Conservation (phyloP, 345 rosid species). For the Camelina laxa region DNA sequence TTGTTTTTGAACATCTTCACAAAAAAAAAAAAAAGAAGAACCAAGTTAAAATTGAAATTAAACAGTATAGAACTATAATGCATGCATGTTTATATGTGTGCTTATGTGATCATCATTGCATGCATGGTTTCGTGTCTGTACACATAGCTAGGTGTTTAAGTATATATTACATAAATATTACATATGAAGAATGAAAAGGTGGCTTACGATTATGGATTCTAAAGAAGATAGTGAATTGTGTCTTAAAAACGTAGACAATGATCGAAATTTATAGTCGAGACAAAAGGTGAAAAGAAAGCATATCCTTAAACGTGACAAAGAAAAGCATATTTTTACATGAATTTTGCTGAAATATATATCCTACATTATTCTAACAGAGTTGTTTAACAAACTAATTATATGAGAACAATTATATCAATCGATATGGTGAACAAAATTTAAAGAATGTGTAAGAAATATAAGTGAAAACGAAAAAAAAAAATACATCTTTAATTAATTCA, state of each 20-base stretch:
- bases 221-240: constrained; percentile 31
- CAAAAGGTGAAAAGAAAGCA: constrained; percentile 26
- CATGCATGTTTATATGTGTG: not conserved
- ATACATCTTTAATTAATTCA: constrained; percentile 17
- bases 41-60: not conserved
- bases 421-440: not conserved
- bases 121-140: constrained; percentile 27
- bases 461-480: not conserved
- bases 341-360: not conserved
- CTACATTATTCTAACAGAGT: not conserved
- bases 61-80: constrained; percentile 6
- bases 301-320: constrained; percentile 14
- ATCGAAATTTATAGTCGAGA: constrained; percentile 28
- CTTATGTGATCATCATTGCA: constrained; percentile 12
- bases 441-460: constrained; percentile 3
- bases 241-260: constrained; percentile 24
- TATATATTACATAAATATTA: not conserved
- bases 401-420: not conserved
- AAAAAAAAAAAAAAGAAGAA: not conserved
- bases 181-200: not conserved
- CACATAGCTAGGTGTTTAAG: no score
- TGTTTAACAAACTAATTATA: constrained; percentile 17
- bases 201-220: constrained; percentile 36
- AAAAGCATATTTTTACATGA: constrained; percentile 31
- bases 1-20: not conserved